These are phyloP conservation scores for Suhomyces ambrosiae DNA, from an alignment of 1,139 yeast species.

Conservation along the genomic window DNA sequence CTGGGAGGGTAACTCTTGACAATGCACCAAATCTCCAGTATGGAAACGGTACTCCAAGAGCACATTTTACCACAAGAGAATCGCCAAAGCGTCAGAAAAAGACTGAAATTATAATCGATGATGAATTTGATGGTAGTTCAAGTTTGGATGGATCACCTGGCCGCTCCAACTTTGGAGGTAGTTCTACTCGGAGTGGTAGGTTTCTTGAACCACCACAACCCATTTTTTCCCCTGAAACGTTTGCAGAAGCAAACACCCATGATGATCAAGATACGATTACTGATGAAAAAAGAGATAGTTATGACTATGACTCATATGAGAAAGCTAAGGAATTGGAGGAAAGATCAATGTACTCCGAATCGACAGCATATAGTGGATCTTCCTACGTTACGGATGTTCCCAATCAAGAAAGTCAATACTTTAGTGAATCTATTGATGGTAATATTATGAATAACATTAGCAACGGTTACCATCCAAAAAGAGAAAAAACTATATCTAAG, in stretches of 20 bases:
- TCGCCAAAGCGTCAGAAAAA: constrained; percentile 63
- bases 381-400: constrained; percentile 26
- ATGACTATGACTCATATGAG: constrained; percentile 42
- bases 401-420: constrained; percentile 38
- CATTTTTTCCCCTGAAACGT: constrained; percentile 62
- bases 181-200: constrained; percentile 47
- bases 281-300: constrained; percentile 25
- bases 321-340: constrained; percentile 40
- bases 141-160: constrained; percentile 36
- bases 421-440: constrained; percentile 48
- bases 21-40: constrained; percentile 30
- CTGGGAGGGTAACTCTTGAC: constrained; percentile 19
- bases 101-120: constrained; percentile 49
- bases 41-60: constrained; percentile 45
- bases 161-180: constrained; percentile 30
- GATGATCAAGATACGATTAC: constrained; percentile 30
- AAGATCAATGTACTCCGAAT: constrained; percentile 40
- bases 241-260: constrained; percentile 61
- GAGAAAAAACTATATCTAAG: constrained; percentile 38
- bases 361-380: constrained; percentile 42
- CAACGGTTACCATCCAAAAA: constrained; percentile 41
- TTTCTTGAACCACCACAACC: constrained; percentile 66
- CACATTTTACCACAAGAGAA: constrained; percentile 60
- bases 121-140: constrained; percentile 27
- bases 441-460: constrained; percentile 48